Evolutionary conservation across 768 basidiomycete species (phyloP).

Genomic region (Coprinopsis marcescibilis): DNA sequence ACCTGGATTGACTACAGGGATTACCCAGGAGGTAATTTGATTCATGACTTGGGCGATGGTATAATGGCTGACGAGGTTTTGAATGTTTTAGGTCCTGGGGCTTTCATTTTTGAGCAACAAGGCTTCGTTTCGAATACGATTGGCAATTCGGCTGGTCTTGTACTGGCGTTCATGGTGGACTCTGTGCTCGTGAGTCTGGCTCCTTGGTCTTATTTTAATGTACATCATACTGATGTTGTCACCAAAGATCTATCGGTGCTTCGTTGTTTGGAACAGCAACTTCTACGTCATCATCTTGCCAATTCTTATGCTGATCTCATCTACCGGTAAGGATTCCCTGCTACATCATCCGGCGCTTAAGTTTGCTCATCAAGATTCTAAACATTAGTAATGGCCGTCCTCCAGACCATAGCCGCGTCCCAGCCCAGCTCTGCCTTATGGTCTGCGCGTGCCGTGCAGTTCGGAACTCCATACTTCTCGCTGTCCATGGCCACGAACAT

Average conservation of each 20-base stretch:
- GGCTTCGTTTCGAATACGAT: neutral
- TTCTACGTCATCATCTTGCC: conserved; percentile 11
- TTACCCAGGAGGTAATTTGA: conserved; percentile 4
- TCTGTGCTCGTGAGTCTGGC: neutral
- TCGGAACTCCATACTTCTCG: conserved; percentile 21
- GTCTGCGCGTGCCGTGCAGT: conserved; percentile 1
- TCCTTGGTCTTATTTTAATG: neutral
- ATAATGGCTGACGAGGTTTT: neutral
- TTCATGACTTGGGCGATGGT: neutral
- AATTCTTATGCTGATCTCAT: conserved; percentile 14
- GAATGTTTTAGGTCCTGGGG: neutral
- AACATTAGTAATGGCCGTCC: neutral
- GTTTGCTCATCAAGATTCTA: neutral
- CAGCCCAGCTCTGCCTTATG: neutral
- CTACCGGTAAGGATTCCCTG: neutral
- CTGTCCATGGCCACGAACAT: conserved; percentile 22
- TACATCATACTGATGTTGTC: neutral
- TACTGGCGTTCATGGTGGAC: conserved; percentile 1
- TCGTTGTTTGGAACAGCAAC: conserved; percentile 12
- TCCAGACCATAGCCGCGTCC: conserved; percentile 6
- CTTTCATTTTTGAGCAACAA: conserved; percentile 3
- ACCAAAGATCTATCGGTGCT: conserved; percentile 11
- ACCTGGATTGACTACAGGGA: conserved; percentile 2
- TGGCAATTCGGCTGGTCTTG: conserved; percentile 2
- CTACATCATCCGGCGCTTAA: neutral